A percentile compares a stretch with the other conserved stretches of the same genome.
phyloP scores from a whole-genome alignment of 2,329 filamentous ascomycete genomes.

The Cladosporium oxysporum region DNA sequence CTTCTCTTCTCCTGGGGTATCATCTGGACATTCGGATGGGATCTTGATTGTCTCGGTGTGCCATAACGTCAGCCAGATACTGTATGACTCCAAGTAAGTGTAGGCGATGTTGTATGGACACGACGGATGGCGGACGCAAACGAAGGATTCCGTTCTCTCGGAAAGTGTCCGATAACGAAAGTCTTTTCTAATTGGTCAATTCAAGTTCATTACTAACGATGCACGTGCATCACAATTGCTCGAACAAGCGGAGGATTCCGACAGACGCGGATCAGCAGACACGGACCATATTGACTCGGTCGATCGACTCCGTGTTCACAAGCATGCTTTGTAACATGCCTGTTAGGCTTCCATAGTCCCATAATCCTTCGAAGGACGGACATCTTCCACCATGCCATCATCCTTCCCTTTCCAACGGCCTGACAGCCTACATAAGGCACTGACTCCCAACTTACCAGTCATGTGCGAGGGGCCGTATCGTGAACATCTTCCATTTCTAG shows the following conservation, averaged over 20 bases:
- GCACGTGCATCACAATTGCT: background rate
- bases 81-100: background rate
- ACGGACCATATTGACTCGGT: background rate
- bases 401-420: background rate
- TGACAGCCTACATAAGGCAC: background rate
- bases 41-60: too few species aligned
- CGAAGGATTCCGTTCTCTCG: background rate
- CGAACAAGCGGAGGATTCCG: background rate
- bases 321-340: background rate
- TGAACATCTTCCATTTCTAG: background rate
- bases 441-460: background rate
- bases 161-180: background rate
- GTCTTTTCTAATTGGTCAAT: background rate
- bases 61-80: too few species aligned
- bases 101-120: background rate
- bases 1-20: too few species aligned
- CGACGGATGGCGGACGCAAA: background rate
- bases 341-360: background rate
- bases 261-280: background rate
- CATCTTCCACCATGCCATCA: background rate
- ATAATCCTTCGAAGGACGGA: background rate
- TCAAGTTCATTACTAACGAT: background rate
- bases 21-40: too few species aligned
- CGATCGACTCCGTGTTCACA: background rate
- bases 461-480: background rate